Percentiles rank a stretch among this genome's conserved stretches.
phyloP scores from a whole-genome alignment of 2,329 filamentous ascomycete species.

The Claviceps fusiformis region DNA sequence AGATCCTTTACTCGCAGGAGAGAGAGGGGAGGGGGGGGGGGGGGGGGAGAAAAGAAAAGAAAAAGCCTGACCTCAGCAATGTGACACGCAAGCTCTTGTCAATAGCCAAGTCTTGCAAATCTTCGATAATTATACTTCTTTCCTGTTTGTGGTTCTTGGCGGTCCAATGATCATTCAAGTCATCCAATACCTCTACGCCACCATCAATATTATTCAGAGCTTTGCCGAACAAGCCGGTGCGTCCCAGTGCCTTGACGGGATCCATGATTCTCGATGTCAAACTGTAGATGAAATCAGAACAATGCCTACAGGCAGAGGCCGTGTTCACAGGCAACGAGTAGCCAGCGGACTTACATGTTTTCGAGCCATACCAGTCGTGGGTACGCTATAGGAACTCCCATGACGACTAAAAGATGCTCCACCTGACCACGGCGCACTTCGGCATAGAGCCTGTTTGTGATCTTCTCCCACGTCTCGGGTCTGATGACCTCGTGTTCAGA shows the following conservation, averaged over 20 bases:
- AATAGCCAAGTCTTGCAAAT: constrained; percentile 83
- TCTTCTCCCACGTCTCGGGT: constrained; percentile 68
- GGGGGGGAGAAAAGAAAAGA: neutral
- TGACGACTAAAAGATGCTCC: constrained; percentile 76
- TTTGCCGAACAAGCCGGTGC: constrained; percentile 64
- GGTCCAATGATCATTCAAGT: constrained; percentile 95
- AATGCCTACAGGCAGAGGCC: neutral
- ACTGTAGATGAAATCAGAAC: constrained; percentile 25
- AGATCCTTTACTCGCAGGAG: neutral
- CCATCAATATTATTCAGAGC: constrained; percentile 85
- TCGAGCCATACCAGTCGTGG: constrained; percentile 60
- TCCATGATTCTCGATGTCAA: constrained; percentile 77
- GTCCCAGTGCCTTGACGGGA: constrained; percentile 77
- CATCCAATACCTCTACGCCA: constrained; percentile 80
- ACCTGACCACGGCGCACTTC: constrained; percentile 76
- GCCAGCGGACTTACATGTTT: constrained; percentile 41
- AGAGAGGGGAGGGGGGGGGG: no score
- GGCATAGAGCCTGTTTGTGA: constrained; percentile 72
- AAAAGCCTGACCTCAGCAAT: constrained; percentile 51
- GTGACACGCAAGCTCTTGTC: constrained; percentile 87
- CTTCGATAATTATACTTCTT: constrained; percentile 72
- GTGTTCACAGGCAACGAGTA: neutral
- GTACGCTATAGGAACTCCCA: constrained; percentile 75
- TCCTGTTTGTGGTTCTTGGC: constrained; percentile 89
- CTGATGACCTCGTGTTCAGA: constrained; percentile 69